Base-by-base conservation (phyloP, 148 eudicot genomes). In the Tetragonia tetragonoides region DNA sequence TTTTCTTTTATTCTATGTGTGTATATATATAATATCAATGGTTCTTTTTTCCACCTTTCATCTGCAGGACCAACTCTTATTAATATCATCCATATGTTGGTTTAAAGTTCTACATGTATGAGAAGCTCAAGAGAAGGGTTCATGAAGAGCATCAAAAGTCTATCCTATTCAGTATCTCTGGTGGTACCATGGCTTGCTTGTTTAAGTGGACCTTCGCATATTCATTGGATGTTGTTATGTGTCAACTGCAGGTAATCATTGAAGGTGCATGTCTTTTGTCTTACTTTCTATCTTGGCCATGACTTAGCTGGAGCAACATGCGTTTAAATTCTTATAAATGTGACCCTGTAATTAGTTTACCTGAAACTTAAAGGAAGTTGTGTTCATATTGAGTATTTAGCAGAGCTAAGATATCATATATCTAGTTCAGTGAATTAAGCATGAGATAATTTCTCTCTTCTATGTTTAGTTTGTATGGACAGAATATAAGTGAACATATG, bases 61-160 rank as follows among this genome's bases (percentile, higher is more conserved):
- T 83, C 68, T 68, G 53, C 89, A 95, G 99, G 99, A 53, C 99
- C 99, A 53, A 95, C 99, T 61, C 89, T 95, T 44, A 88, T 91
- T 40, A 97, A 97, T 68, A 95, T 79, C 92, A 93, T 65, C 99
- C 99, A 49, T 95, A 95, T 82, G 99, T 97, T 78, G 99, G 99
- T 67, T 81, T 95, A 79, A 95, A 95, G 83, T 95, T 95, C 78
- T 95, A 95, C 80, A 85, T 95, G 9, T 95, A 95, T 18, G 99
- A 95, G 88, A 92, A 95, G 83, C 97, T 95, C 11, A 95, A 95
- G 78, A 86, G 93, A 76, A 89, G 81, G 71, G 97, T 95, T 75
- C 97, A 97, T 68, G 99, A 93, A 88, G 99, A 95, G 77, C 93
- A 90, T 68, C 95, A 89, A 65, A 91, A 84, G 9, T 91, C 99